These are phyloP conservation scores for Candida sp. DNA, from an alignment of 1,139 yeast species.

Conservation along the genomic window DNA sequence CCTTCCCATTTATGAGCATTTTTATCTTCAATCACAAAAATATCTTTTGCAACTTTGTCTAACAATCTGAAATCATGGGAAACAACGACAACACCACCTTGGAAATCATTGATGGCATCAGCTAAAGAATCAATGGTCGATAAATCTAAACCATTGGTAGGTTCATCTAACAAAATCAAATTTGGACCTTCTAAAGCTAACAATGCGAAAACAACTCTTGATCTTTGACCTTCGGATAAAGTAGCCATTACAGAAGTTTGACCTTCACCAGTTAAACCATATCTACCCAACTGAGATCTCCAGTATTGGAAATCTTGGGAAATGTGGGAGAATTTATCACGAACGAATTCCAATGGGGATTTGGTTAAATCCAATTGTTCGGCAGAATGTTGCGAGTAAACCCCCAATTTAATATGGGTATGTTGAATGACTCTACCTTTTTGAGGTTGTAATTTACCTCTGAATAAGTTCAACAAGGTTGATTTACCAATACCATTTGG, in stretches of 20 bases:
- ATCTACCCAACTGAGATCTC: constrained; percentile 98
- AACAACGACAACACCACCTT: constrained; percentile 98
- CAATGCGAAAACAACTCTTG: constrained; percentile 96
- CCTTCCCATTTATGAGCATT: constrained; percentile 98
- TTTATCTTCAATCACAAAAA: constrained; percentile 91
- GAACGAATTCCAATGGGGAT: constrained; percentile 94
- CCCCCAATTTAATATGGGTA: constrained; percentile 97
- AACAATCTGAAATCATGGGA: constrained; percentile 99
- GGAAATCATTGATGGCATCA: constrained; percentile 89
- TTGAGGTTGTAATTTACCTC: constrained; percentile 88
- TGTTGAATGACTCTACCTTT: constrained; percentile 95
- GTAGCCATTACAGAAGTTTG: constrained; percentile 99
- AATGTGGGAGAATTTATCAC: constrained; percentile 83
- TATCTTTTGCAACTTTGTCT: constrained; percentile 97
- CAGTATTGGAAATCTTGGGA: constrained; percentile 99
- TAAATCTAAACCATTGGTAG: constrained; percentile 99
- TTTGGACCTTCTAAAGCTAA: constrained; percentile 95
- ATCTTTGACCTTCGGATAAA: constrained; percentile 97
- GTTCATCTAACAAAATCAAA: constrained; percentile 94
- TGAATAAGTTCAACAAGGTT: constrained; percentile 92
- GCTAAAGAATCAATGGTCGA: constrained; percentile 98
- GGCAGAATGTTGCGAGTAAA: constrained; percentile 98
- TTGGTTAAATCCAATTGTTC: constrained; percentile 96
- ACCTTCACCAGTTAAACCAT: constrained; percentile 98
- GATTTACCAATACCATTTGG: constrained; percentile 99